Evolutionary conservation across 176 grass and related monocot species (phyloP).

Genomic region (Lolium perenne): DNA sequence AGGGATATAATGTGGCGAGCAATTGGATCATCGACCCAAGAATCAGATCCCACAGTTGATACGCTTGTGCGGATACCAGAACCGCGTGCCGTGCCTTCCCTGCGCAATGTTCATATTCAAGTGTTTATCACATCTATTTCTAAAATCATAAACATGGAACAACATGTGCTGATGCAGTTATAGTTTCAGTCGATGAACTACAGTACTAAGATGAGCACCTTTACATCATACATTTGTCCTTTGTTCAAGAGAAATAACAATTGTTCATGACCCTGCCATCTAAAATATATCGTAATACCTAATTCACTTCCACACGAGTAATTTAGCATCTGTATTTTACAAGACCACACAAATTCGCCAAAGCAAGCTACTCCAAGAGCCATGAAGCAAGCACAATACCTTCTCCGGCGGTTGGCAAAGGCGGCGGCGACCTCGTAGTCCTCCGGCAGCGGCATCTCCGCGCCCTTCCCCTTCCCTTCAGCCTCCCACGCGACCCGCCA

Average conservation of each 20-base stretch:
- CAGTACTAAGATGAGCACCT: background rate
- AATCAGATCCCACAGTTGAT: constrained; percentile 75
- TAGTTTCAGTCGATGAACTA: constrained; percentile 12
- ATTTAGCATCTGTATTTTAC: background rate
- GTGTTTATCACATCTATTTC: background rate
- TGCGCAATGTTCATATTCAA: constrained; percentile 43
- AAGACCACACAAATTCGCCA: background rate
- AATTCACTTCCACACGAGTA: constrained; percentile 28
- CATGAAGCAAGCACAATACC: constrained; percentile 35
- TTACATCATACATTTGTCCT: background rate
- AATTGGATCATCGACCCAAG: constrained; percentile 91
- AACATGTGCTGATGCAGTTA: background rate
- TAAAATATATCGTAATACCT: background rate
- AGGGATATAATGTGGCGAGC: constrained; percentile 80
- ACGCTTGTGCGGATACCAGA: constrained; percentile 67
- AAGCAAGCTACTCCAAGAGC: background rate
- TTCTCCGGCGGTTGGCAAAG: constrained; percentile 72
- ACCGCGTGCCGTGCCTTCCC: constrained; percentile 76
- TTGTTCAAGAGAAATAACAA: background rate
- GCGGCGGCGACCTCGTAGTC: constrained; percentile 70
- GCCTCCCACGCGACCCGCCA: constrained; percentile 67
- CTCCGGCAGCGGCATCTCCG: constrained; percentile 55
- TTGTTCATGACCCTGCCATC: background rate
- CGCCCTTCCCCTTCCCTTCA: constrained; percentile 35
- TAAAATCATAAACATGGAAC: background rate